A percentile compares a stretch with the other conserved stretches of the same genome.
Evolutionary conservation across 2,329 filamentous ascomycete species (phyloP).

Genomic region (Aureobasidium sp.): DNA sequence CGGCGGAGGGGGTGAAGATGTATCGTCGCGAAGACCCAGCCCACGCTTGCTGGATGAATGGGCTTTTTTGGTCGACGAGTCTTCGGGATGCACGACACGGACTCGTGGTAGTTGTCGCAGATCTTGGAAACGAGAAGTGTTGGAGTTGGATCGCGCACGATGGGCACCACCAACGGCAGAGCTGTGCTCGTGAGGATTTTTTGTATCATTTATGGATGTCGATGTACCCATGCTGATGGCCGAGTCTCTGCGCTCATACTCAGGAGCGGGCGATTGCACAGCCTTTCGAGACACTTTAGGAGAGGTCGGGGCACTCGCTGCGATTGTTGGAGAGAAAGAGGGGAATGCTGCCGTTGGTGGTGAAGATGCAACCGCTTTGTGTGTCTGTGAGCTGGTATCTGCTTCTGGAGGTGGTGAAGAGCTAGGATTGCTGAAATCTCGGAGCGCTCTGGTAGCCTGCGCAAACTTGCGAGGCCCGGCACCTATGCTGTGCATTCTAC

Average conservation of each 20-base stretch:
- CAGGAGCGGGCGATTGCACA: neutral
- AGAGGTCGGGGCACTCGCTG: neutral
- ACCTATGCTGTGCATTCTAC: conserved; percentile 16
- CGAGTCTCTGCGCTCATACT: conserved; percentile 4
- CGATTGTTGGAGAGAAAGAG: neutral
- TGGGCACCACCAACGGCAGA: neutral
- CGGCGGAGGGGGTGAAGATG: conserved; percentile 17
- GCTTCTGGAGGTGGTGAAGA: neutral
- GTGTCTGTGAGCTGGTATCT: neutral
- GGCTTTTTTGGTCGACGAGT: neutral
- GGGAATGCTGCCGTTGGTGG: neutral
- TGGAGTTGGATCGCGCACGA: conserved; percentile 3
- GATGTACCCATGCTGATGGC: neutral
- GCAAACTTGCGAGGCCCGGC: conserved; percentile 18
- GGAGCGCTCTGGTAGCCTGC: conserved; percentile 16
- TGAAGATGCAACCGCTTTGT: neutral
- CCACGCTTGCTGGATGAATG: conserved; percentile 16
- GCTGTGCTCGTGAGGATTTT: neutral
- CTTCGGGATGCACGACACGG: conserved; percentile 25
- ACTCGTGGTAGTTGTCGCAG: conserved; percentile 24
- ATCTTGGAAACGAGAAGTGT: conserved; percentile 14
- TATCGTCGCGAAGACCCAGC: conserved; percentile 21
- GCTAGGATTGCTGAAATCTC: neutral
- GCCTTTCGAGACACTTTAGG: neutral
- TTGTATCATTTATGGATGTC: neutral